Conservation (phyloP, 2,329 filamentous ascomycete genomes). For the Aspergillus phoenicis region DNA sequence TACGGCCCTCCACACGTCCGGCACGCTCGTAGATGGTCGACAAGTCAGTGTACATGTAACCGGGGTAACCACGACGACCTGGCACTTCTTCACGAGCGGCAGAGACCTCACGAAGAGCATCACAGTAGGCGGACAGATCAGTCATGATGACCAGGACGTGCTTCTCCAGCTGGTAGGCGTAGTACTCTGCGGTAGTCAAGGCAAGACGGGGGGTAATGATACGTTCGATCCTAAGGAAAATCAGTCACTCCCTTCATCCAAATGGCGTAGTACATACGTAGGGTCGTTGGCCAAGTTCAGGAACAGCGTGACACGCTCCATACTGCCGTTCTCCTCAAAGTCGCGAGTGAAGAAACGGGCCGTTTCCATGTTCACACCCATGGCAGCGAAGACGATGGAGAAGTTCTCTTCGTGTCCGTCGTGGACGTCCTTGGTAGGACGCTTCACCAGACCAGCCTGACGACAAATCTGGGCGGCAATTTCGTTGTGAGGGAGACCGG, state of each 20-base stretch:
- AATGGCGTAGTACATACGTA: constrained; percentile 64
- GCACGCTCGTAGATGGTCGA: constrained; percentile 99
- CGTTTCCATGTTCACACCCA: constrained; percentile 99
- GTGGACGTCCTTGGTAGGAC: constrained; percentile 91
- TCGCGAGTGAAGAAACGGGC: constrained; percentile 97
- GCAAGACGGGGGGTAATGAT: constrained; percentile 99
- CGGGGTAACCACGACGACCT: constrained; percentile 97
- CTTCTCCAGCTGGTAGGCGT: constrained; percentile 99
- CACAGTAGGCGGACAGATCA: constrained; percentile 96
- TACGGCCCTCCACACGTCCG: constrained; percentile 93
- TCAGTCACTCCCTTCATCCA: constrained; percentile 7
- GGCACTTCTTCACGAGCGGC: constrained; percentile 98
- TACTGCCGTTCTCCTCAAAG: constrained; percentile 98
- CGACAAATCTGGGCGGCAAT: constrained; percentile 98
- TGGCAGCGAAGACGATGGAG: constrained; percentile 98
- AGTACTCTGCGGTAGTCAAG: constrained; percentile 98
- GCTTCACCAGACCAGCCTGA: constrained; percentile 90
- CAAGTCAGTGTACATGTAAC: constrained; percentile 99
- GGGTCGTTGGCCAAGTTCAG: constrained; percentile 98
- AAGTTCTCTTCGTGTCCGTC: constrained; percentile 99
- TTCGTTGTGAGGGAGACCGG: constrained; percentile 98
- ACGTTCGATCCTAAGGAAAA: constrained; percentile 78
- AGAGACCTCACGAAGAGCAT: constrained; percentile 97
- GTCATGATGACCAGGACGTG: constrained; percentile 98
- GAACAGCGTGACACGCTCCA: constrained; percentile 97